Percentiles rank a stretch among this genome's conserved stretches.
Evolutionary conservation across 108 stramenopile genomes (phyloP).

Genomic region (Nitzschia sp.): DNA sequence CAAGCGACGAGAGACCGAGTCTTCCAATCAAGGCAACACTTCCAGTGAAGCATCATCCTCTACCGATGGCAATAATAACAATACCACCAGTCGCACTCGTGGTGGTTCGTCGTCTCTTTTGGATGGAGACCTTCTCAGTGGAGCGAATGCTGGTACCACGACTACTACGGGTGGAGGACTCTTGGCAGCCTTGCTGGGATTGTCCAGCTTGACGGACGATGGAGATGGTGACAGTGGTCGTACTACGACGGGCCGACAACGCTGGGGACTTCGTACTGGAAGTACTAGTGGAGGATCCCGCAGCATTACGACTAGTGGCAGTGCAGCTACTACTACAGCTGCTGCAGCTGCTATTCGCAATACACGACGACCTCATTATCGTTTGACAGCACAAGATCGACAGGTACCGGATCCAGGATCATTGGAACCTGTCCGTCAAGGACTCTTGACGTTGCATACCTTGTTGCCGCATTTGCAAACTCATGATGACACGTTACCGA

Average conservation of each 20-base stretch:
- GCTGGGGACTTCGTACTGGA: neutral
- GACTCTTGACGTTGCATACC: slow-evolving; percentile 91
- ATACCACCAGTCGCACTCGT: neutral
- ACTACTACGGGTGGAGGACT: slow-evolving; percentile 18
- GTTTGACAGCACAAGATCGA: slow-evolving; percentile 68
- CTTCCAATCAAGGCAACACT: neutral
- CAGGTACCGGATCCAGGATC: slow-evolving; percentile 67
- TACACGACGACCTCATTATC: slow-evolving; percentile 48
- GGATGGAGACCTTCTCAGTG: too few species aligned
- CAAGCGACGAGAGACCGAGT: slow-evolving; percentile 41
- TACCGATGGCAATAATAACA: neutral
- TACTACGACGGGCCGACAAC: neutral
- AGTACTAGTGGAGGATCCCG: neutral
- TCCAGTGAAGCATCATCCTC: neutral
- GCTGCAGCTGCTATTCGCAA: slow-evolving; percentile 4
- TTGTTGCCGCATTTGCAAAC: slow-evolving; percentile 57
- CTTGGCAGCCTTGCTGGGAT: slow-evolving; percentile 43
- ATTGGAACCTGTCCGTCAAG: slow-evolving; percentile 93
- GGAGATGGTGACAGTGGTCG: neutral
- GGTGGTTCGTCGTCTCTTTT: neutral
- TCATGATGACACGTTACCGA: slow-evolving; percentile 15
- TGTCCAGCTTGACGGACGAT: slow-evolving; percentile 26
- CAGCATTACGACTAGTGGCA: neutral
- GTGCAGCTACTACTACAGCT: too few species aligned
- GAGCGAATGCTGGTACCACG: too few species aligned